These are phyloP conservation scores for Calonectria leucothoes DNA, from an alignment of 2,329 filamentous ascomycete species.

Conservation along the genomic window DNA sequence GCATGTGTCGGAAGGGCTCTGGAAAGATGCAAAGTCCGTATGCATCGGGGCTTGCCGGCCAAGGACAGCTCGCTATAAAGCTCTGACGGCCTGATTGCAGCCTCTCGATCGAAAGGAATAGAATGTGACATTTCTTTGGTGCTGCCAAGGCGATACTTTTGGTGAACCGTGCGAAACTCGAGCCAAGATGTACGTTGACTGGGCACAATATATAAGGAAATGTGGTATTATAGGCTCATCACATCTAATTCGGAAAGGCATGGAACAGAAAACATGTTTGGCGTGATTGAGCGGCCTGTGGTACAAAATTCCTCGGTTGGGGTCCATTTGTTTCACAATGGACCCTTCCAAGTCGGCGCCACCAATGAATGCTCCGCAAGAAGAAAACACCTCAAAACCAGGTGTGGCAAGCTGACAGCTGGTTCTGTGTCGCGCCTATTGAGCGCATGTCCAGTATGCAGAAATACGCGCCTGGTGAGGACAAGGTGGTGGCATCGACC, in stretches of 20 bases:
- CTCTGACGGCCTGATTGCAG: not conserved
- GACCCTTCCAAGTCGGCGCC: not conserved
- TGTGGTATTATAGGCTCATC: not conserved
- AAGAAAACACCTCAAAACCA: not conserved
- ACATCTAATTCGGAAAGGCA: not conserved
- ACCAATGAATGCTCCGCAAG: not conserved
- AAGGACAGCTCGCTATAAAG: not conserved
- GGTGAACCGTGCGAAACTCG: too few relatives aligned
- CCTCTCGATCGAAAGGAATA: not conserved
- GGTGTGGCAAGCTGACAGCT: not conserved
- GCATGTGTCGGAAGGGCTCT: not conserved
- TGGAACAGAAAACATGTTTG: not conserved
- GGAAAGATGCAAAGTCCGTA: not conserved
- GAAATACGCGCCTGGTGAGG: not conserved
- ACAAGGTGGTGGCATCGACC: not conserved
- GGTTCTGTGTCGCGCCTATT: not conserved
- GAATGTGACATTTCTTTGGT: not conserved
- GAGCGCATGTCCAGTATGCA: not conserved
- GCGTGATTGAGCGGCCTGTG: not conserved
- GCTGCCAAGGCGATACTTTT: not conserved
- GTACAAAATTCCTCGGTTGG: not conserved
- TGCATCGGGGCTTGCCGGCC: not conserved
- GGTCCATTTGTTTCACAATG: not conserved
- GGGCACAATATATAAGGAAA: not conserved
- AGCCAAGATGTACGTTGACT: not conserved